Evolutionary conservation across 2,329 filamentous ascomycete genomes (phyloP).

Genomic region (Phoma sp.): DNA sequence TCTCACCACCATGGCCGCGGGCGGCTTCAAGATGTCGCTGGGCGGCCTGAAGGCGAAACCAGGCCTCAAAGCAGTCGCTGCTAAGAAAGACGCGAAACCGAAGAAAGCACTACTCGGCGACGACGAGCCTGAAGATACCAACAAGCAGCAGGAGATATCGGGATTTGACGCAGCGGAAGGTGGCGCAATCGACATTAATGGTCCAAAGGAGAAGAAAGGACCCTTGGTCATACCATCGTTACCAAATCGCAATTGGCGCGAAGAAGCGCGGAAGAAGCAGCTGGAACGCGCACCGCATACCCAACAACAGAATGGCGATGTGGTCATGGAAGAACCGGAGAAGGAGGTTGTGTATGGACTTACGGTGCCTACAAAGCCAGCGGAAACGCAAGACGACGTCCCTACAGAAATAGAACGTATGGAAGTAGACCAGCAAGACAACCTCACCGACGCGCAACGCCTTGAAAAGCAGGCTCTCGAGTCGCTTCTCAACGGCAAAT

Average conservation of each 20-base stretch:
- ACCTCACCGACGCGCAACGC: constrained; percentile 40
- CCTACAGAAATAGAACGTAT: constrained; percentile 25
- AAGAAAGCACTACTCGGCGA: constrained; percentile 39
- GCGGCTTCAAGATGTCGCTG: constrained; percentile 49
- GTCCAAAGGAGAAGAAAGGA: constrained; percentile 50
- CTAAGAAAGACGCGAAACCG: constrained; percentile 33
- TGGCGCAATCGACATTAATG: constrained; percentile 53
- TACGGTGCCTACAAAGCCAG: constrained; percentile 52
- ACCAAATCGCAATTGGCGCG: constrained; percentile 69
- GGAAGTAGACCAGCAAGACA: constrained; percentile 39
- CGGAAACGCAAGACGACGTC: constrained; percentile 20
- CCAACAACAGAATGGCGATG: constrained; percentile 47
- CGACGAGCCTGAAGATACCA: constrained; percentile 40
- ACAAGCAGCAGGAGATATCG: constrained; percentile 54
- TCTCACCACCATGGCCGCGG: constrained; percentile 44
- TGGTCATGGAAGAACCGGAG: constrained; percentile 46
- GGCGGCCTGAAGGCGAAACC: constrained; percentile 38
- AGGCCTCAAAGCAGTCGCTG: constrained; percentile 30
- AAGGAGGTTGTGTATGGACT: constrained; percentile 60
- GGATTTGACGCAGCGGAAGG: constrained; percentile 62
- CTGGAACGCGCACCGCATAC: constrained; percentile 65
- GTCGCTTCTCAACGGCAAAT: constrained; percentile 52
- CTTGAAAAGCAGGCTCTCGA: constrained; percentile 63
- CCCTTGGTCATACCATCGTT: constrained; percentile 65
- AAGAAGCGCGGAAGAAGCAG: constrained; percentile 61